A percentile compares a stretch with the other conserved stretches of the same genome.
These are phyloP conservation scores for Moniliophthora roreri DNA, from an alignment of 1,284 basidiomycete species.

Conservation along the genomic window DNA sequence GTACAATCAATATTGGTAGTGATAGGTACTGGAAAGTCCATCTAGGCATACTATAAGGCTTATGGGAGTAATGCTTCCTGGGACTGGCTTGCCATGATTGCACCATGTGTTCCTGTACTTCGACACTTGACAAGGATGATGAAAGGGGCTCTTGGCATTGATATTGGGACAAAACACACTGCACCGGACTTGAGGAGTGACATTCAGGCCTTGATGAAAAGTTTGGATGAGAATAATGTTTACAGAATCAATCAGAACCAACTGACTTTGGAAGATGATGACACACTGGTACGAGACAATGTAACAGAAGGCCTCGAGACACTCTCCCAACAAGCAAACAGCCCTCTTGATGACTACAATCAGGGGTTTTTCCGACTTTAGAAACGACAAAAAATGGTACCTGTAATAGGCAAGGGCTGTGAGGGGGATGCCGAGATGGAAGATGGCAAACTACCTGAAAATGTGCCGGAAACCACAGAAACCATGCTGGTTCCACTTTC, in stretches of 20 bases:
- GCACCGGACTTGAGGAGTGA: constrained; percentile 18
- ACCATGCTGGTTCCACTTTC: too few species aligned
- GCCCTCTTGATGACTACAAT: neutral
- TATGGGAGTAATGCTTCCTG: constrained; percentile 13
- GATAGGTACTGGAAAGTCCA: constrained; percentile 24
- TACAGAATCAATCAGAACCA: constrained; percentile 16
- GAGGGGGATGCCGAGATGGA: neutral
- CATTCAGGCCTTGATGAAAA: constrained; percentile 19
- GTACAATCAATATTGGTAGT: neutral
- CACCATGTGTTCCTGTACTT: constrained; percentile 15
- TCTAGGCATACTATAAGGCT: constrained; percentile 23
- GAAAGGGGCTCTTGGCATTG: constrained; percentile 8
- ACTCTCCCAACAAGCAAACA: constrained; percentile 13
- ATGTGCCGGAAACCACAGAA: too few species aligned
- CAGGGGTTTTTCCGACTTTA: neutral
- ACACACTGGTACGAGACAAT: constrained; percentile 17
- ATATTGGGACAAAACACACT: constrained; percentile 17
- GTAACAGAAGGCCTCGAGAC: constrained; percentile 15
- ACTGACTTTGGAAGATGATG: constrained; percentile 17
- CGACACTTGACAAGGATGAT: constrained; percentile 11
- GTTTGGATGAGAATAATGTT: constrained; percentile 19
- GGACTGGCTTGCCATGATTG: constrained; percentile 16
- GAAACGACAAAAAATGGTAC: neutral
- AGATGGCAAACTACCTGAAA: neutral
- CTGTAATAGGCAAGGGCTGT: neutral